These are phyloP conservation scores for Talaromyces borbonicus DNA, from an alignment of 495 filamentous ascomycete genomes.

Conservation along the genomic window DNA sequence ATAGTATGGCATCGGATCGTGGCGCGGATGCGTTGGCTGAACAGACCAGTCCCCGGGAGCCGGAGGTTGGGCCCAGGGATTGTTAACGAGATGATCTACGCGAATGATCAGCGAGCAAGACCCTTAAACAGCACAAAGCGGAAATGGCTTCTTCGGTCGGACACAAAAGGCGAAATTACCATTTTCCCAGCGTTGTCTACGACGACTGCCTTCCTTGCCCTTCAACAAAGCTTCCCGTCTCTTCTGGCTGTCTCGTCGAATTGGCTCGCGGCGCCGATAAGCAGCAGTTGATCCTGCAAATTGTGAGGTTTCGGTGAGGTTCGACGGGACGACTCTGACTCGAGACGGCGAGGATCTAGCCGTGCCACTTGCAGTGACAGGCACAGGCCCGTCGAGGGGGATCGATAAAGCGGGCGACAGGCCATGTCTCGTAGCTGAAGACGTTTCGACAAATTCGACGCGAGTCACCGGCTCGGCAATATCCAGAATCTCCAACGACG, in stretches of 20 bases:
- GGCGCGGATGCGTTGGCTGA: slow-evolving; percentile 65
- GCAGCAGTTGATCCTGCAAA: slow-evolving; percentile 20
- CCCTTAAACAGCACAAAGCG: not conserved
- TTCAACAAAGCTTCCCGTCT: slow-evolving; percentile 72
- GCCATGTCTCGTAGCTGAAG: slow-evolving; percentile 25
- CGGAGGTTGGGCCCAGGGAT: slow-evolving; percentile 79
- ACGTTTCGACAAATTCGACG: slow-evolving; percentile 13
- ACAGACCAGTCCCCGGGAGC: slow-evolving; percentile 71
- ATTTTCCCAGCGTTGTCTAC: slow-evolving; percentile 90
- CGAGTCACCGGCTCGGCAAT: slow-evolving; percentile 23
- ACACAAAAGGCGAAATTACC: slow-evolving; percentile 41
- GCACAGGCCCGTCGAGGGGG: slow-evolving; percentile 38
- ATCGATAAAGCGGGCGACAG: slow-evolving; percentile 37
- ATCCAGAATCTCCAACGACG: slow-evolving; percentile 32
- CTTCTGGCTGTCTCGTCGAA: slow-evolving; percentile 52
- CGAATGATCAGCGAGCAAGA: not conserved
- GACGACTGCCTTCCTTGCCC: slow-evolving; percentile 84
- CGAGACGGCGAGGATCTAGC: slow-evolving; percentile 13
- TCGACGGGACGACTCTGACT: slow-evolving; percentile 15
- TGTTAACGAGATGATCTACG: slow-evolving; percentile 72
- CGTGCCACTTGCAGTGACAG: slow-evolving; percentile 11
- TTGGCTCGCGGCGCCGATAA: slow-evolving; percentile 36
- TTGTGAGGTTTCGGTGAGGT: slow-evolving; percentile 10
- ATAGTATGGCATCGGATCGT: slow-evolving; percentile 71
- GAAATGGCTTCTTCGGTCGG: not conserved